These are phyloP conservation scores for Sporothrix brasiliensis DNA, from an alignment of 2,329 filamentous ascomycete genomes.

Conservation along the genomic window DNA sequence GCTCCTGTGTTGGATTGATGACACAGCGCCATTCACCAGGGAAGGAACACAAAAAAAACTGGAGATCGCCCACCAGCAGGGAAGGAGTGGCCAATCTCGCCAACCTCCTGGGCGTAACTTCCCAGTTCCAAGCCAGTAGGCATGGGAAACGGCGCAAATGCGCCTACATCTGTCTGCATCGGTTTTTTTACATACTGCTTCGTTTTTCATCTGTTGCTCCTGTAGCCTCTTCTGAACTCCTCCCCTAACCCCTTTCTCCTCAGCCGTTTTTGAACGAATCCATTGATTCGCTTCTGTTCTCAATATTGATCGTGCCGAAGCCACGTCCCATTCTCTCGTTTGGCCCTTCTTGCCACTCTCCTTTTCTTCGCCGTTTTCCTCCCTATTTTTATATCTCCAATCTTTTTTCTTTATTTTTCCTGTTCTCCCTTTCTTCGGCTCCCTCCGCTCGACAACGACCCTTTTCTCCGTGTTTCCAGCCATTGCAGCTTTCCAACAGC, in stretches of 20 bases:
- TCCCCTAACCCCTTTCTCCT: background rate
- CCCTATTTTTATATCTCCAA: background rate
- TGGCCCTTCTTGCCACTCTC: background rate
- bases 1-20: conserved; percentile 12
- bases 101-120: conserved; percentile 3
- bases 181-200: background rate
- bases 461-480: background rate
- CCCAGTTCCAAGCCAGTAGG: background rate
- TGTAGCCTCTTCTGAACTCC: background rate
- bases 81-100: background rate
- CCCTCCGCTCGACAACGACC: background rate
- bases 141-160: background rate
- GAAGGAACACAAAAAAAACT: background rate
- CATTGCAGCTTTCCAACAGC: background rate
- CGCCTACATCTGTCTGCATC: background rate
- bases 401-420: background rate
- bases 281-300: background rate
- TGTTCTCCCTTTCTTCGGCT: background rate
- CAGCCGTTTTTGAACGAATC: background rate
- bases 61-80: conserved; percentile 10
- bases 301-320: conserved; percentile 16
- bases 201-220: background rate
- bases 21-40: background rate
- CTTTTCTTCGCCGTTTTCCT: background rate
- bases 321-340: background rate